Conservation (phyloP, 1,139 yeast species). For the Debaryomycetaceae sp. region DNA sequence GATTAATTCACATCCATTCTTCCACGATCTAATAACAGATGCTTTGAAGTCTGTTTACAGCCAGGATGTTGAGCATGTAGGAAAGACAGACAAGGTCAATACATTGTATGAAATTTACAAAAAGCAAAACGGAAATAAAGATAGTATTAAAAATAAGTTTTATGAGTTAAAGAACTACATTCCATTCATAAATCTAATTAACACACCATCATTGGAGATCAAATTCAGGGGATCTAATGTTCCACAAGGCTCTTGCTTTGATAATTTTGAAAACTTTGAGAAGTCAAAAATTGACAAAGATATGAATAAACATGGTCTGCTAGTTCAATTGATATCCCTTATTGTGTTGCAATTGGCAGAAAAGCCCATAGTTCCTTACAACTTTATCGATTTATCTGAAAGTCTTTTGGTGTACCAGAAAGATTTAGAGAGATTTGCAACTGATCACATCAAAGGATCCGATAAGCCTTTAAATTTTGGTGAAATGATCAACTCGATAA, state of each 20-base stretch:
- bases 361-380: slow-evolving; percentile 73
- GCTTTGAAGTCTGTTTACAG: slow-evolving; percentile 33
- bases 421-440: slow-evolving; percentile 48
- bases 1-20: slow-evolving; percentile 65
- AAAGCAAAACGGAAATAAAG: slow-evolving; percentile 23
- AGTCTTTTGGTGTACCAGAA: slow-evolving; percentile 41
- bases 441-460: slow-evolving; percentile 15
- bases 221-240: slow-evolving; percentile 44
- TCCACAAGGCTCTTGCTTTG: slow-evolving; percentile 66
- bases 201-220: slow-evolving; percentile 67
- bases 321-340: slow-evolving; percentile 57
- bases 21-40: slow-evolving; percentile 44
- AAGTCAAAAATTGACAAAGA: slow-evolving; percentile 47
- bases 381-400: slow-evolving; percentile 48
- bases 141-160: slow-evolving; percentile 35
- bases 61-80: slow-evolving; percentile 7
- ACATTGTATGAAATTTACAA: slow-evolving; percentile 28
- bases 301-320: slow-evolving; percentile 54
- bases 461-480: slow-evolving; percentile 24
- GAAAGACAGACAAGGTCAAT: slow-evolving; percentile 8
- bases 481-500: slow-evolving; percentile 22
- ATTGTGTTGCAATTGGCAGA: slow-evolving; percentile 60
- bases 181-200: slow-evolving; percentile 62
- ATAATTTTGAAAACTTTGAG: slow-evolving; percentile 58
- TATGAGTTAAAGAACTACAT: slow-evolving; percentile 61